A percentile compares a stretch with the other conserved stretches of the same genome.
phyloP scores from a whole-genome alignment of 2,329 filamentous ascomycete species.

The Fusarium annulatum region DNA sequence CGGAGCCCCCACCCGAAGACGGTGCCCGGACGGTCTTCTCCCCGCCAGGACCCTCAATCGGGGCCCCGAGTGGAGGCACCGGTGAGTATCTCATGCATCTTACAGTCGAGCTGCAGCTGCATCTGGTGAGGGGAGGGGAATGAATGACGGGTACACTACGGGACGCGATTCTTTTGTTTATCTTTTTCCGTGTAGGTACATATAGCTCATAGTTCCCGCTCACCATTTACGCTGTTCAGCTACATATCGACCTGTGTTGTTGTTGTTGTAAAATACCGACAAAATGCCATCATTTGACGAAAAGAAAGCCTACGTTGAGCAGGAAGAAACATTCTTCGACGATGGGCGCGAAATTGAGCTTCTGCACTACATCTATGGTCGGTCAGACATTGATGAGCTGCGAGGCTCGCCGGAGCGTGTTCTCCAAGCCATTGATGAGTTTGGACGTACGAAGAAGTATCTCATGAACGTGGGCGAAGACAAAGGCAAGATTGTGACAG shows the following conservation, averaged over 20 bases:
- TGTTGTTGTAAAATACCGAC: not conserved
- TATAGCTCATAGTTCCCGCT: constrained; percentile 2
- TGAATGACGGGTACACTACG: constrained; percentile 39
- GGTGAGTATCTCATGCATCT: constrained; percentile 12
- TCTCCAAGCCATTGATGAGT: constrained; percentile 77
- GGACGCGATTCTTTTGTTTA: constrained; percentile 31
- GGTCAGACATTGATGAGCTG: constrained; percentile 70
- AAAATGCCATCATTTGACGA: constrained; percentile 50
- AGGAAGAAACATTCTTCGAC: constrained; percentile 64
- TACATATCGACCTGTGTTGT: not conserved
- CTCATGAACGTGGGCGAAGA: constrained; percentile 84
- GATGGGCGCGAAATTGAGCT: constrained; percentile 81
- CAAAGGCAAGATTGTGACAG: constrained; percentile 77
- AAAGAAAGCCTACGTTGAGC: constrained; percentile 54
- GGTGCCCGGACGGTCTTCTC: constrained; percentile 19
- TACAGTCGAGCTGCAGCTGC: constrained; percentile 10
- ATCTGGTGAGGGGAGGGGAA: constrained; percentile 7
- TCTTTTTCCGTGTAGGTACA: not conserved
- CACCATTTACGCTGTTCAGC: not conserved
- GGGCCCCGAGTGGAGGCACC: constrained; percentile 14
- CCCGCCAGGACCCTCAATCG: constrained; percentile 14
- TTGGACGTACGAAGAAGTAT: constrained; percentile 67
- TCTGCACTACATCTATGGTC: constrained; percentile 74
- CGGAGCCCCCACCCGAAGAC: constrained; percentile 25
- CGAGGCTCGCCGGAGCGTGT: constrained; percentile 72